These are phyloP conservation scores for Pyrrhoderma lamaoense DNA, from an alignment of 1,284 basidiomycete genomes.

Conservation along the genomic window DNA sequence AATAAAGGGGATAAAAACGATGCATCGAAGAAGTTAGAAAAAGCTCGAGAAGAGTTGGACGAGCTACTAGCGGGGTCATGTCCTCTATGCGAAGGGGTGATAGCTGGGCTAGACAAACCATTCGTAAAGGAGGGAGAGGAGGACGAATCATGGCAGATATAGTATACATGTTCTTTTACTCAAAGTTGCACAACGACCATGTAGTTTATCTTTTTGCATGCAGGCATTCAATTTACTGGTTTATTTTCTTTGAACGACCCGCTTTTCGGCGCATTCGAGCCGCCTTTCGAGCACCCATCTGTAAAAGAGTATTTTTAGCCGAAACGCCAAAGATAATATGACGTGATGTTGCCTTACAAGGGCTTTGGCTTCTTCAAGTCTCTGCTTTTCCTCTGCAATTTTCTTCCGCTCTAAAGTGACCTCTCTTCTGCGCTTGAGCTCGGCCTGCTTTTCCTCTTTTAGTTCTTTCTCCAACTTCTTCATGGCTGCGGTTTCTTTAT, in stretches of 20 bases:
- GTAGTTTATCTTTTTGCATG: conserved; percentile 1
- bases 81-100: conserved; percentile 84
- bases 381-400: conserved; percentile 60
- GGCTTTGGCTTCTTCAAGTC: conserved; percentile 65
- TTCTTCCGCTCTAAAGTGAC: conserved; percentile 62
- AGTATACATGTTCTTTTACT: conserved; percentile 19
- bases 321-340: not conserved
- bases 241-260: conserved; percentile 72
- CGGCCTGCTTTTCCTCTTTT: conserved; percentile 67
- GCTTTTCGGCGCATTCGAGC: conserved; percentile 61
- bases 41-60: conserved; percentile 75
- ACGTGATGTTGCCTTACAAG: conserved; percentile 39
- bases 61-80: conserved; percentile 82
- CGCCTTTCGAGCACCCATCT: conserved; percentile 76
- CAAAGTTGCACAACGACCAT: conserved; percentile 2
- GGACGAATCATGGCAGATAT: conserved; percentile 78
- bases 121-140: conserved; percentile 79
- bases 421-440: conserved; percentile 53
- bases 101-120: conserved; percentile 78
- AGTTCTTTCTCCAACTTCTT: conserved; percentile 67
- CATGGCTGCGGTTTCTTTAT: conserved; percentile 54
- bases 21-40: conserved; percentile 55
- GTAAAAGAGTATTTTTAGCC: conserved; percentile 4
- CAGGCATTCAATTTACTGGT: conserved; percentile 37
- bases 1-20: conserved; percentile 39